Evolutionary conservation across 2,329 filamentous ascomycete genomes (phyloP), one percentile per base, ranked within the genome.

Genomic region (Fusarium illudens): DNA sequence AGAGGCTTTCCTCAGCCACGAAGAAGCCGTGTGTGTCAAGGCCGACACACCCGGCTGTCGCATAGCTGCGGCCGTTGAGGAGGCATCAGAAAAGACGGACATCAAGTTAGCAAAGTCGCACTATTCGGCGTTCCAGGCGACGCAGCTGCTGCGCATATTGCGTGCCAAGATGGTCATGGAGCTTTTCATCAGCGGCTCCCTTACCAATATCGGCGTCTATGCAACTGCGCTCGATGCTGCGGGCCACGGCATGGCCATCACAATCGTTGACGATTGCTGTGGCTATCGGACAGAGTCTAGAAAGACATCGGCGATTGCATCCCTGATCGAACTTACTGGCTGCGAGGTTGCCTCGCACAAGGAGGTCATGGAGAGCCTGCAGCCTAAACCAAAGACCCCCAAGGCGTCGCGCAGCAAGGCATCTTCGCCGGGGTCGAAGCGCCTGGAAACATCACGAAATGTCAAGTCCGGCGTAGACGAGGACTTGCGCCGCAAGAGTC

Each of bases 161-260:
- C 88, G 94, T n/a, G 89, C 89, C n/a, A 92, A 90, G 67, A 90
- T 97, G 70, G 89, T 97, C 61, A 97, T 94, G 3, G 92, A 97
- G 73, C 83, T 99, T 12, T 97, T 92, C 78, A 87, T 98, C 22
- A 96, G 92, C 74, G 96, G 96, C 20, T 91, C 92, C 44, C 85
- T 97, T 50, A 92, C 91, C 42, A 97, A 98, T 73, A 83, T 96
- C 33, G 94, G 94, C 30, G 90, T 98, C 48, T 94, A 96, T 75
- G 95, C 96, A 8, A 97, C 95, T 1, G 94, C 94, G 4, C 84
- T 97, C 66, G 96, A 97, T 75, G 96, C 95, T 11, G 94, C 93
- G 2, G 88, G 91, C 19, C 92, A 97, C 77, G 96, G 94, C 5
- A 89, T 97, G 73, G 84, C 88, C n/a, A 93, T 97, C 73, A 96